A percentile compares a stretch with the other conserved stretches of the same genome.
Conservation (phyloP, 208 protist genomes). For the Acanthamoeba sp. region DNA sequence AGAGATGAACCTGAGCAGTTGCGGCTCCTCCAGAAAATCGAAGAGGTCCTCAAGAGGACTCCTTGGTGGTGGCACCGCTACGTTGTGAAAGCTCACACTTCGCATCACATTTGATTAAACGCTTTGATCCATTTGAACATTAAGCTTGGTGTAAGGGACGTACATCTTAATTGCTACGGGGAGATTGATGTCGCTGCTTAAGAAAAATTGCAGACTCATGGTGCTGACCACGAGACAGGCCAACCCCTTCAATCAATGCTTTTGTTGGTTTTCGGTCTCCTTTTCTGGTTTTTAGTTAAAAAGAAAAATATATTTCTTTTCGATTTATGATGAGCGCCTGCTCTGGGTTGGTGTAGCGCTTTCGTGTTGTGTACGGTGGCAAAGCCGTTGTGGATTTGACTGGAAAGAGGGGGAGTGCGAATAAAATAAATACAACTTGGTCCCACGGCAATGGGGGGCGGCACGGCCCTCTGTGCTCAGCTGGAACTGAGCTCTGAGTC, state of each 20-base stretch:
- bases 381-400: too few relatives aligned
- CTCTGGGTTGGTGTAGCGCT: too few relatives aligned
- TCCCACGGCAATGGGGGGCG: too few relatives aligned
- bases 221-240: not conserved
- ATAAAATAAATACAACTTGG: too few relatives aligned
- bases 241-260: not conserved
- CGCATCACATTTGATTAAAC: not conserved
- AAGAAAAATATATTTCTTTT: too few relatives aligned
- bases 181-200: conserved; percentile 44
- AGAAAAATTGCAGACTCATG: conserved; percentile 14
- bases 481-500: not conserved
- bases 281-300: too few relatives aligned
- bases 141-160: not conserved
- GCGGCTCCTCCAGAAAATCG: conserved; percentile 31
- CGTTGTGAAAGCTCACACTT: conserved; percentile 43
- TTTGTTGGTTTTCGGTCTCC: too few relatives aligned
- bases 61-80: not conserved
- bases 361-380: too few relatives aligned
- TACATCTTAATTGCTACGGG: conserved; percentile 55
- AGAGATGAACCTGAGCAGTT: conserved; percentile 2
- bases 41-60: conserved; percentile 57
- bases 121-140: not conserved
- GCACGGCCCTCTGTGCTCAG: too few relatives aligned
- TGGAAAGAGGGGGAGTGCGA: too few relatives aligned
- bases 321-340: too few relatives aligned